Conservation (phyloP, 2,329 filamentous ascomycete species). For the Aspergillus eucalypticola region DNA sequence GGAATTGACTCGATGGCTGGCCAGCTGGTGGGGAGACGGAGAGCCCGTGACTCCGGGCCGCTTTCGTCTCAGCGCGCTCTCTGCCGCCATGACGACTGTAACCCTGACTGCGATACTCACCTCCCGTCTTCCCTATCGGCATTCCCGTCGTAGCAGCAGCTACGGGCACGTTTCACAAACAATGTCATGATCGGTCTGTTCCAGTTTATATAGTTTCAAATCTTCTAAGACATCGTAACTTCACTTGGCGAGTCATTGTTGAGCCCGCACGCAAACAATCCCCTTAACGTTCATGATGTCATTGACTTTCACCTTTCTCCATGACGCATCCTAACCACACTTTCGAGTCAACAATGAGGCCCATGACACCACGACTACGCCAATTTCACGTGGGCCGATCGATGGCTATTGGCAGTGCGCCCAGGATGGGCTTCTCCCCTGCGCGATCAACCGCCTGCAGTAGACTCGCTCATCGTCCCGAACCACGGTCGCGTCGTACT, state of each 20-base stretch:
- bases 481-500: constrained; percentile 10
- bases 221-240: too few relatives aligned
- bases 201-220: not conserved
- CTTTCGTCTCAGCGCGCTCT: not conserved
- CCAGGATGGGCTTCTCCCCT: not conserved
- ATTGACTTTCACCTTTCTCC: constrained; percentile 6
- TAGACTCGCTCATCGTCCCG: not conserved
- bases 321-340: constrained; percentile 8
- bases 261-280: not conserved
- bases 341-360: not conserved
- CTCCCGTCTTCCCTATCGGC: not conserved
- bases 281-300: constrained; percentile 6
- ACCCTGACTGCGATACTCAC: not conserved
- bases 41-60: not conserved
- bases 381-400: constrained; percentile 6
- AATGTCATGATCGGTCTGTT: not conserved
- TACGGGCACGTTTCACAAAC: not conserved
- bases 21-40: too few relatives aligned
- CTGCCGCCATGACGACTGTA: not conserved
- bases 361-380: constrained; percentile 23
- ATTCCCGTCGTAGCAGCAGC: not conserved
- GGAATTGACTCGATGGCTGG: too few relatives aligned
- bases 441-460: constrained; percentile 1
- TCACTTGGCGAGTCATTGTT: not conserved
- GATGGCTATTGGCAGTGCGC: not conserved